A percentile compares a stretch with the other conserved stretches of the same genome.
These are phyloP conservation scores for Rheum nobile DNA, from an alignment of 148 eudicot species.

Conservation along the genomic window DNA sequence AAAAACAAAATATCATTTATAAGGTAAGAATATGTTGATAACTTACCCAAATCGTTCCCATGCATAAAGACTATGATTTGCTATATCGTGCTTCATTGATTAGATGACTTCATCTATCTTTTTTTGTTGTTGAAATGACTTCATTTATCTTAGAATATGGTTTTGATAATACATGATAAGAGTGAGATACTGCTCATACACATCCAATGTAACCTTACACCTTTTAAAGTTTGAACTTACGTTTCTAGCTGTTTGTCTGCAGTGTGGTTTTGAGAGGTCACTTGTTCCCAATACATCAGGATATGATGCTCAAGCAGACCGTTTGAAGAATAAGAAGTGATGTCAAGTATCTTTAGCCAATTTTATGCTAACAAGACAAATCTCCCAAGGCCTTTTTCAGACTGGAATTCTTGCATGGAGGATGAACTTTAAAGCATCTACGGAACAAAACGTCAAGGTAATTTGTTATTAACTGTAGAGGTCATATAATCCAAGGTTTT, in stretches of 20 bases:
- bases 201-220: not conserved
- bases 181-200: not conserved
- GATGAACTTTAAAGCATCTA: not conserved
- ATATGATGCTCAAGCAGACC: slow-evolving; percentile 24
- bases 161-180: not conserved
- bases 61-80: too few species aligned
- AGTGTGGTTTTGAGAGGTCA: slow-evolving; percentile 65
- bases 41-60: too few species aligned
- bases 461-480: not conserved
- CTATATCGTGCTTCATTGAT: not conserved
- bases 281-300: slow-evolving; percentile 56
- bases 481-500: not conserved
- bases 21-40: too few species aligned
- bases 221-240: not conserved
- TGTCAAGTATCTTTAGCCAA: not conserved
- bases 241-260: slow-evolving; percentile 3
- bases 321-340: not conserved
- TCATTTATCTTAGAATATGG: not conserved
- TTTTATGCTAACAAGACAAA: not conserved
- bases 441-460: not conserved
- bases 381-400: not conserved
- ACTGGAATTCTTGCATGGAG: not conserved
- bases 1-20: not conserved
- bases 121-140: too few species aligned
- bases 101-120: not conserved